Evolutionary conservation across 495 filamentous ascomycete genomes (phyloP).

Genomic region (Parathielavia appendiculata): DNA sequence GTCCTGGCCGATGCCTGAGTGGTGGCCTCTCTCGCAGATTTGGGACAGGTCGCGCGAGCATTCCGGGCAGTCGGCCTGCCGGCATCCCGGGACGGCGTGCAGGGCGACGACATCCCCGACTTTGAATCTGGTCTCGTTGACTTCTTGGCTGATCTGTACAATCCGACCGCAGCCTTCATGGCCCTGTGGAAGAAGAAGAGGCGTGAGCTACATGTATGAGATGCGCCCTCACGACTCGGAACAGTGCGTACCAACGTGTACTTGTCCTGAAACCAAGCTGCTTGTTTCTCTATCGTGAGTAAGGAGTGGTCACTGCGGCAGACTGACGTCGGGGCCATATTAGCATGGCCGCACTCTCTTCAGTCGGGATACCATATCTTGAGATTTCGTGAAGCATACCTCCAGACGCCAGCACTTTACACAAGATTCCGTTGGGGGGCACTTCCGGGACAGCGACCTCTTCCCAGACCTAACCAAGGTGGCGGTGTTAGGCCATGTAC

Average conservation of each 20-base stretch:
- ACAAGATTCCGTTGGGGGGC: constrained; percentile 10
- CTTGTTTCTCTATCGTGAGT: constrained; percentile 17
- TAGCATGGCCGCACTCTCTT: not conserved
- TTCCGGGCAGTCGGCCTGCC: constrained; percentile 10
- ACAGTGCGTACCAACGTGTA: too few relatives aligned
- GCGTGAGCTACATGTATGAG: too few relatives aligned
- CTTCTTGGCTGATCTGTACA: constrained; percentile 8
- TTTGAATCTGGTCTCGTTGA: constrained; percentile 12
- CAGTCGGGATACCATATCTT: not conserved
- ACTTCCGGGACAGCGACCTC: constrained; percentile 13
- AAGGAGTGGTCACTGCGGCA: constrained; percentile 18
- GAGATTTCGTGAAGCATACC: not conserved
- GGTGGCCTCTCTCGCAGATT: constrained; percentile 14
- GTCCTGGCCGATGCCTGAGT: constrained; percentile 19
- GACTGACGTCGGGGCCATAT: not conserved
- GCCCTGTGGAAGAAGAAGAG: too few relatives aligned
- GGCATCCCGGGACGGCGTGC: constrained; percentile 16
- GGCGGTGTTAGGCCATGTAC: too few relatives aligned
- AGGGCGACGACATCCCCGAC: constrained; percentile 18
- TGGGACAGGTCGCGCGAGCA: constrained; percentile 17
- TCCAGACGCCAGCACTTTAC: constrained; percentile 16
- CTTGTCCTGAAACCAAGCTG: constrained; percentile 15
- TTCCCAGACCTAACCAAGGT: constrained; percentile 13
- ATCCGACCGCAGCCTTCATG: constrained; percentile 20
- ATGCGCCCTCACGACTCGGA: too few relatives aligned